Evolutionary conservation across 2,329 filamentous ascomycete genomes (phyloP), one percentile per base, ranked within the genome.

Genomic region (Xylaria arbuscula): DNA sequence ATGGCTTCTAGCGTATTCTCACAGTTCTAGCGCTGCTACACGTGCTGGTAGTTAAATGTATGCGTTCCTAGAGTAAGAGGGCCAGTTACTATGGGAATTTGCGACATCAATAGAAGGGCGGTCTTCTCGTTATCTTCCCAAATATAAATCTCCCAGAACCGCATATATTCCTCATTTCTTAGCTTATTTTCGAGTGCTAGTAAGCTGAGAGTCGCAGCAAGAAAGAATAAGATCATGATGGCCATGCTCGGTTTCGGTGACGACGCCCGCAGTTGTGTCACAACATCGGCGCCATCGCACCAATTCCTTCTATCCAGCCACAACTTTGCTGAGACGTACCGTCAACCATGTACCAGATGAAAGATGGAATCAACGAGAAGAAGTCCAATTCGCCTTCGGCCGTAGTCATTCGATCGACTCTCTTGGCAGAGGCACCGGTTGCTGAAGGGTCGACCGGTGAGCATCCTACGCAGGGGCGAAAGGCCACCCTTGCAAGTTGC

Each of bases 311-410:
- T 22, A 38, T n/a, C 51, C 17, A 38, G 15, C 32, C n/a, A 55
- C 32, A 55, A 13, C n/a, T 3, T n/a, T 11, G 9, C 50, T 36
- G 6, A 34, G 28, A 36, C 28, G 6, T 28, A 28, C 15, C n/a
- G n/a, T 40, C n/a, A 13, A 15, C 24, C 24, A 19, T 22, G 34
- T 9, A 19, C n/a, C 10, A 50, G 9, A 36, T 28, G 1, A 11
- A 32, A 9, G 19, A 22, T 24, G 11, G 40, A 63, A 19, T 17
- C 19, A 10, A 63, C 19, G 22, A 42, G 15, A 58, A 22, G 22
- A 54, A 45, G 9, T 38, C 19, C 32, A 59, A 24, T 15, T 28
- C 24, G 4, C n/a, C 28, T 65, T 64, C 51, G 64, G 66, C 61
- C 36, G 51, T 56, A 51, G 22, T 53, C 34, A 22, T 45, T 42